phyloP scores from a whole-genome alignment of 139 green algal species.

The Chlamydomonas sp. region DNA sequence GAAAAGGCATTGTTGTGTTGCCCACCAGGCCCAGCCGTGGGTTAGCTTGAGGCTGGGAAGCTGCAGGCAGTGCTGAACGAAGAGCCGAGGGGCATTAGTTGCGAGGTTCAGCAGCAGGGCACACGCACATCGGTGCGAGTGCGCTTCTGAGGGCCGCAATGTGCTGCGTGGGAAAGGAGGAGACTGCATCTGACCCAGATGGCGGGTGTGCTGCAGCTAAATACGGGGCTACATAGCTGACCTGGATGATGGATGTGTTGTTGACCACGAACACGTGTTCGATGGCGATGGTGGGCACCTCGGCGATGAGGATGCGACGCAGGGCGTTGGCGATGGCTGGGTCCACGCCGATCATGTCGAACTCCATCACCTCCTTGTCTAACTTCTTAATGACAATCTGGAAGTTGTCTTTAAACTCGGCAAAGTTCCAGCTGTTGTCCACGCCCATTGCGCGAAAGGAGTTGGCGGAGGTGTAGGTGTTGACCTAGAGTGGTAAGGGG shows the following conservation, averaged over 20 bases:
- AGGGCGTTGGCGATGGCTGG: constrained; percentile 94
- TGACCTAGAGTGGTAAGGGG: constrained; percentile 60
- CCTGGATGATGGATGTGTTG: constrained; percentile 96
- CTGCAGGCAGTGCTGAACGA: no score
- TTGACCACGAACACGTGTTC: constrained; percentile 98
- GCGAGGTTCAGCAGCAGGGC: no score
- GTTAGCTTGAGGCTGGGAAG: neutral
- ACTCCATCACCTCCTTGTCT: constrained; percentile 78
- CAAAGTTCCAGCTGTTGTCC: constrained; percentile 82
- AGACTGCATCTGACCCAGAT: neutral
- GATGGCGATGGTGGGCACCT: constrained; percentile 97
- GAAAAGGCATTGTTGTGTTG: neutral
- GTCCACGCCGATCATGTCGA: constrained; percentile 93
- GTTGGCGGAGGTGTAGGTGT: constrained; percentile 72
- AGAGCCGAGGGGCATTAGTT: no score
- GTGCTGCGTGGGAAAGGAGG: no score
- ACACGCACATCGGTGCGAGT: neutral
- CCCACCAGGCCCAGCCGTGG: neutral
- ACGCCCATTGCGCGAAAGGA: constrained; percentile 76
- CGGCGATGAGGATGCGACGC: constrained; percentile 93
- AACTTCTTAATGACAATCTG: constrained; percentile 58
- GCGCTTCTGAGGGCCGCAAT: neutral
- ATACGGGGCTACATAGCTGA: constrained; percentile 9
- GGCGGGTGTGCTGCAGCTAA: neutral
- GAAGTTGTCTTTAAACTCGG: constrained; percentile 74